Evolutionary conservation across 768 basidiomycete species (phyloP), one percentile per base, ranked within the genome.

Genomic region (Arthromyces matolae): DNA sequence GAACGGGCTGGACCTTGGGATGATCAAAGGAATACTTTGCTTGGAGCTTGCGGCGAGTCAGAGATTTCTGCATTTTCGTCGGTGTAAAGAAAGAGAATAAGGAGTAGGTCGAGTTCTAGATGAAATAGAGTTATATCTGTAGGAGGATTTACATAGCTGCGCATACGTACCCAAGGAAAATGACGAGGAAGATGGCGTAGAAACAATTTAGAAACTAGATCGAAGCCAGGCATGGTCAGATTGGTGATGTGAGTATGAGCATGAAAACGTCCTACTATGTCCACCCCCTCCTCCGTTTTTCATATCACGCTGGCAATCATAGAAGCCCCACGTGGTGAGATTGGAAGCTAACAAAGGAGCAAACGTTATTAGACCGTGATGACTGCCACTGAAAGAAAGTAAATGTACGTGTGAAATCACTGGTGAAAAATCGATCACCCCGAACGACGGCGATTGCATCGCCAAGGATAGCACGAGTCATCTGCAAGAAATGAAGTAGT

Each of bases 351-450:
- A 23, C 49, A 49, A 25, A 16, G n/a, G 34, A 34, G 28, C 18
- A 14, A 13, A n/a, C 7, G 32, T 24, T 19, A 22, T 9, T 3
- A 24, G 27, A 27, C 13, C 6, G 14, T 8, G 24, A 38, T 20
- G 2, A 3, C 24, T 12, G 8, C 14, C 8, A 23, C 6, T 9
- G 3, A 3, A 14, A 9, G 8, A 1, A 19, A 16, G 20, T 35
- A 14, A 3, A 59, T 71, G 33, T 49, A 76, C 73, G 74, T 7
- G 73, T 78, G 57, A 73, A 76, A 55, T 77, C 73, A 14, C 65
- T 73, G 9, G 78, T 80, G 52, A 67, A 75, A 60, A 75, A 79
- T 42, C 78, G 59, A 56, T 81, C 78, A 2, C 78, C 78, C 37
- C 78, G 72, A 49, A 77, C 66, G 31, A 81, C 64, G 14, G 73